Conservation (phyloP, 352 stramenopile genomes). For the Saprolegnia parasitica region DNA sequence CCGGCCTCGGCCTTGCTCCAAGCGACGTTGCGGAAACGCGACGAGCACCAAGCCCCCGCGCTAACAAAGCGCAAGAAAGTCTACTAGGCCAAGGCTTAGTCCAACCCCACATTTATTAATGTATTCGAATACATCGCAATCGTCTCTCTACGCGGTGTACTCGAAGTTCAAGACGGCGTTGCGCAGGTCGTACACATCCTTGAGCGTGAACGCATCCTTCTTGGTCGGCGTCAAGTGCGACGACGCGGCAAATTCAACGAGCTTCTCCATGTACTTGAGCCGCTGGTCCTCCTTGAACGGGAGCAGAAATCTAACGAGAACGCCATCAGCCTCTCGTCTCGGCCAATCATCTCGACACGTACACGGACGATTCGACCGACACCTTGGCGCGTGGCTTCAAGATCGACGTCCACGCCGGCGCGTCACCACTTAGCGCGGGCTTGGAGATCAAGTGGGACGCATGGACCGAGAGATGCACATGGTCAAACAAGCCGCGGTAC, state of each 20-base stretch:
- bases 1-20: constrained; percentile 32
- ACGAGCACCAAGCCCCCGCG: constrained; percentile 16
- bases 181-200: constrained; percentile 52
- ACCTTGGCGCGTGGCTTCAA: constrained; percentile 43
- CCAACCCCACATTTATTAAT: constrained; percentile 5
- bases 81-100: constrained; percentile 7
- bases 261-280: constrained; percentile 56
- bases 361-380: constrained; percentile 70
- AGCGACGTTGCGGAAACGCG: constrained; percentile 16
- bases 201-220: constrained; percentile 36
- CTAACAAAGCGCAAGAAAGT: constrained; percentile 19
- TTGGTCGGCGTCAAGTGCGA: constrained; percentile 38
- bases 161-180: constrained; percentile 56
- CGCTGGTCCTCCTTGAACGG: constrained; percentile 65
- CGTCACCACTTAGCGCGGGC: constrained; percentile 24
- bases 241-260: constrained; percentile 49
- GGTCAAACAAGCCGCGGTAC: constrained; percentile 56
- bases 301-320: constrained; percentile 53
- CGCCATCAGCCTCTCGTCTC: not conserved
- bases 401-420: constrained; percentile 37
- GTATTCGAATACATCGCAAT: not conserved
- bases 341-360: constrained; percentile 31
- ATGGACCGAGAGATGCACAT: constrained; percentile 63
- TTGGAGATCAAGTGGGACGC: constrained; percentile 50
- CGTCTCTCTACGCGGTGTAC: not conserved